Evolutionary conservation across 2,329 filamentous ascomycete species (phyloP).

Genomic region (Delphinella strobiligena): DNA sequence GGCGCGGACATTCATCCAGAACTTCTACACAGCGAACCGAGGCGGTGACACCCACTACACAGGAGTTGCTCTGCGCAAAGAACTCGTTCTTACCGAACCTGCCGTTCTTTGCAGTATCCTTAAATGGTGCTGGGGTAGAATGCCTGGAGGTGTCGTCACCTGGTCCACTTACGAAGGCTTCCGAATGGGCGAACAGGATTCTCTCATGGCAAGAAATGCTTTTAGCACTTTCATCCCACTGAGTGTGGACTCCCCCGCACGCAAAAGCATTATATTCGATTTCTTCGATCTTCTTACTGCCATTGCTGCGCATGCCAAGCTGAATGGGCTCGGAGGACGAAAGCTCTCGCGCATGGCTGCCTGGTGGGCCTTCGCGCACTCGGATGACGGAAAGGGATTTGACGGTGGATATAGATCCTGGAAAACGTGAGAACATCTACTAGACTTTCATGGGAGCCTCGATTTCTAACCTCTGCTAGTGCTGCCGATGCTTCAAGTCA

Average conservation of each 20-base stretch:
- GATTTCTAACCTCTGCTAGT: conserved; percentile 33
- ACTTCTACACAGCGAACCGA: conserved; percentile 68
- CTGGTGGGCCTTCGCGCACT: conserved; percentile 97
- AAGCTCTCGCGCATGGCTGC: conserved; percentile 92
- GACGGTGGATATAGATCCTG: conserved; percentile 88
- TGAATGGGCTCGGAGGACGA: conserved; percentile 81
- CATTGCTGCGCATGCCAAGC: conserved; percentile 84
- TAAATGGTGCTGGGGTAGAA: conserved; percentile 97
- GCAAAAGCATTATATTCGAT: conserved; percentile 82
- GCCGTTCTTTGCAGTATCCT: conserved; percentile 91
- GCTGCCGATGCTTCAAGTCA: conserved; percentile 94
- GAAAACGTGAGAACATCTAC: conserved; percentile 49
- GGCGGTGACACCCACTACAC: conserved; percentile 44
- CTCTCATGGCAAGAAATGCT: conserved; percentile 78
- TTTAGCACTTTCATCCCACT: conserved; percentile 95
- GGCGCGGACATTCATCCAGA: conserved; percentile 81
- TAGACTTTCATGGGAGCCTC: not conserved
- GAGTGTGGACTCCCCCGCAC: conserved; percentile 75
- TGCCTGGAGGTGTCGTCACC: conserved; percentile 81
- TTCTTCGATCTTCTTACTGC: conserved; percentile 91
- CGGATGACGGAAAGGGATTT: conserved; percentile 78
- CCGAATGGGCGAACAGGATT: conserved; percentile 88
- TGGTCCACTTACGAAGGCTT: conserved; percentile 98
- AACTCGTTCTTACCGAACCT: conserved; percentile 84
- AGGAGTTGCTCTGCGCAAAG: conserved; percentile 65